phyloP scores from a whole-genome alignment of 78 protist genomes.

The Guillardia theta region DNA sequence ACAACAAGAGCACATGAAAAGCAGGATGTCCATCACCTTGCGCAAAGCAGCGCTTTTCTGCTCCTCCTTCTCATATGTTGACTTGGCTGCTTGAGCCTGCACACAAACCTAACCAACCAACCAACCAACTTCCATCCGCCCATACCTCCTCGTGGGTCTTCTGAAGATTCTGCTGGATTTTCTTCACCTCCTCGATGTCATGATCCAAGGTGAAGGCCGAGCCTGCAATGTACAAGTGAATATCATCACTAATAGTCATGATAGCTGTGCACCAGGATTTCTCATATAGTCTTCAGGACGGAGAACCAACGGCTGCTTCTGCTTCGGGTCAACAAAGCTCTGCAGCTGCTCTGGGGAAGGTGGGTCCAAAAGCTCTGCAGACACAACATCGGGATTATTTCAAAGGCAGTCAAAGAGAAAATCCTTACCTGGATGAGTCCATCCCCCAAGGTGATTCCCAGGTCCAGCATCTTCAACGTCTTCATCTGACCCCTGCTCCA shows the following conservation, averaged over 20 bases:
- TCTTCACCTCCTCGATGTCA: background rate
- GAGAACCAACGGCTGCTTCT: too few species aligned
- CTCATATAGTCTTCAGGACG: background rate
- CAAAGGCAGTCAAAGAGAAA: too few species aligned
- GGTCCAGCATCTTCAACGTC: constrained; percentile 6
- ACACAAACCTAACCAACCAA: background rate
- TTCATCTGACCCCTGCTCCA: background rate
- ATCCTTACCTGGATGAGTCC: background rate
- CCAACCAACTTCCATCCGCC: too few species aligned
- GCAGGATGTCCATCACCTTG: too few species aligned
- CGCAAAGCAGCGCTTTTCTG: background rate
- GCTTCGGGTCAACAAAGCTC: background rate
- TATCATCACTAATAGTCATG: background rate
- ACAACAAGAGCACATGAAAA: too few species aligned
- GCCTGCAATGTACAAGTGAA: too few species aligned
- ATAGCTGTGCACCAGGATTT: background rate
- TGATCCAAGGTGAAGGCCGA: too few species aligned
- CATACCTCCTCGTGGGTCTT: background rate
- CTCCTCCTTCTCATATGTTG: background rate
- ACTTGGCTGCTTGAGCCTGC: background rate
- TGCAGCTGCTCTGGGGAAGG: background rate
- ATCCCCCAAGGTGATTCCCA: background rate
- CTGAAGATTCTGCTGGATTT: background rate
- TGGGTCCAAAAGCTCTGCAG: background rate
- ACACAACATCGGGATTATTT: too few species aligned